Percentiles rank a stretch among this genome's conserved stretches.
These are phyloP conservation scores for Typha latifolia DNA, from an alignment of 176 grass and related monocot species.

Conservation along the genomic window DNA sequence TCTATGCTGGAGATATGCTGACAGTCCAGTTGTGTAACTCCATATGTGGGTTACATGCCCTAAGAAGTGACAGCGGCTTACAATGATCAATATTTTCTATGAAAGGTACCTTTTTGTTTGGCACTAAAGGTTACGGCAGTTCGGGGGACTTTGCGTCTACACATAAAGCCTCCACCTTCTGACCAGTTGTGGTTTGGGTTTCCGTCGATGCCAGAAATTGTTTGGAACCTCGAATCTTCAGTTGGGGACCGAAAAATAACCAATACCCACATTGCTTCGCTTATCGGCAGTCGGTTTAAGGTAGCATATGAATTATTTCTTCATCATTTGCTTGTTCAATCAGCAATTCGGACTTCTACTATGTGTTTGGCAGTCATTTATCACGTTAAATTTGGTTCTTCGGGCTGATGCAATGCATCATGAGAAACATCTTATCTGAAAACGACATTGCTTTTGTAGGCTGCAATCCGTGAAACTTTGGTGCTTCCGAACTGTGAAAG, in stretches of 20 bases:
- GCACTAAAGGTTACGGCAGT: constrained; percentile 56
- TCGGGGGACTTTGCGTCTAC: constrained; percentile 58
- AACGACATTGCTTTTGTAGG: constrained; percentile 24
- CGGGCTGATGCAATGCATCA: too few species aligned
- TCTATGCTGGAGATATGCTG: too few species aligned
- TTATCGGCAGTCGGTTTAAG: constrained; percentile 78
- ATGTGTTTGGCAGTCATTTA: background rate
- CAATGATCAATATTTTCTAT: background rate
- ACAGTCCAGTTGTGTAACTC: too few species aligned
- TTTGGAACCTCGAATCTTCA: constrained; percentile 80
- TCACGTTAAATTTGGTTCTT: background rate
- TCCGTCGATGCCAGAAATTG: constrained; percentile 68
- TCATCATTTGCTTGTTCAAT: background rate
- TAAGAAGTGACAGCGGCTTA: background rate
- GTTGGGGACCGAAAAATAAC: constrained; percentile 81
- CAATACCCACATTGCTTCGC: constrained; percentile 53
- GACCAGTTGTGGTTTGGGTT: constrained; percentile 98
- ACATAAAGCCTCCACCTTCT: constrained; percentile 80
- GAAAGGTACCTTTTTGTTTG: constrained; percentile 74
- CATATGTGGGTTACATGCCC: too few species aligned
- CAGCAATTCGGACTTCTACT: background rate
- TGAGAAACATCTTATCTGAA: constrained; percentile 11
- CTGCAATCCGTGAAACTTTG: constrained; percentile 52
- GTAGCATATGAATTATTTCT: constrained; percentile 17
- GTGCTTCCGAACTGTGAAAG: constrained; percentile 89